Percentiles rank a stretch among this genome's conserved stretches.
Evolutionary conservation across 208 protist genomes (phyloP).

Genomic region (Leishmania arabica): DNA sequence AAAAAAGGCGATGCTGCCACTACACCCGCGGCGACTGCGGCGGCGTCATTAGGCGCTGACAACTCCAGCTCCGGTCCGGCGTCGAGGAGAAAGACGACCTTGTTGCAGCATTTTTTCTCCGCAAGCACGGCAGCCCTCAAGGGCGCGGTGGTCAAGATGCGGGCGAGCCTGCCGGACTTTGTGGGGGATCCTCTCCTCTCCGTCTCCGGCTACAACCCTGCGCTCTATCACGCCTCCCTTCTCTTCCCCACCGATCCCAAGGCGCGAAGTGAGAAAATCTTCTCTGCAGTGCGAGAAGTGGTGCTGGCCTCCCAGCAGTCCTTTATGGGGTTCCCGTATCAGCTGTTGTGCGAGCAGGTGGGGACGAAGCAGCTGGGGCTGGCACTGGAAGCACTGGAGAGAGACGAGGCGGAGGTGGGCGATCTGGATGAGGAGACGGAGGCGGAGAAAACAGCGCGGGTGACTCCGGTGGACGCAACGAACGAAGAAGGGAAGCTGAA

Average conservation of each 20-base stretch:
- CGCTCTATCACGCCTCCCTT: conserved; percentile 21
- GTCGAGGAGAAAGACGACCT: conserved; percentile 6
- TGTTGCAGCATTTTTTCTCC: conserved; percentile 36
- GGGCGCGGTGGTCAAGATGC: conserved; percentile 29
- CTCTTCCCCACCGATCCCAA: conserved; percentile 40
- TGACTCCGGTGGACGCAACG: background rate
- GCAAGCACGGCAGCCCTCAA: conserved; percentile 29
- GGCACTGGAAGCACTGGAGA: conserved; percentile 37
- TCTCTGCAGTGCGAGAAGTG: conserved; percentile 48
- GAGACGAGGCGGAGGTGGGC: conserved; percentile 21
- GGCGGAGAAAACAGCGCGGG: background rate
- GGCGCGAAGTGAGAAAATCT: conserved; percentile 40
- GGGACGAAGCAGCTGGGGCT: conserved; percentile 46
- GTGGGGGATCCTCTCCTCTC: conserved; percentile 38
- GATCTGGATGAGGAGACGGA: conserved; percentile 22
- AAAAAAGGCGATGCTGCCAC: background rate
- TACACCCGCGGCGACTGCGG: background rate
- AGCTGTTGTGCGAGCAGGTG: conserved; percentile 65
- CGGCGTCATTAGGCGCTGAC: background rate
- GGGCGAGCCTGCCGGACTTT: conserved; percentile 35
- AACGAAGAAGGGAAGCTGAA: background rate
- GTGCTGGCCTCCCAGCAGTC: conserved; percentile 69
- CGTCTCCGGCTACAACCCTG: conserved; percentile 24
- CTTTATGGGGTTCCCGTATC: conserved; percentile 70
- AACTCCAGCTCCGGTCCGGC: background rate